Evolutionary conservation across 495 filamentous ascomycete species (phyloP), one percentile per base, ranked within the genome.

Genomic region (Penicillium mononematosum): DNA sequence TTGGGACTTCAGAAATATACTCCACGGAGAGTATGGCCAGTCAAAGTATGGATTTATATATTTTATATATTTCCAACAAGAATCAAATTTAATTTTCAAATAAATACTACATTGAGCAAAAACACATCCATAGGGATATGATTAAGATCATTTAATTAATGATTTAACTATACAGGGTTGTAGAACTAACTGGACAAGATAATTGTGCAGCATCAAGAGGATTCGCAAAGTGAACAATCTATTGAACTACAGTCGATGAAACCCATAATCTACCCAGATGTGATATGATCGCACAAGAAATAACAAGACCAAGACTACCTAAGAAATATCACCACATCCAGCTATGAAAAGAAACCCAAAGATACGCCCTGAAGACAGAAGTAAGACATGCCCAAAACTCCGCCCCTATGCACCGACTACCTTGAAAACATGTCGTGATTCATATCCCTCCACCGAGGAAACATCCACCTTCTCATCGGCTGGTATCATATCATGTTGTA

Each of bases 401-500:
- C 75, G 51, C 58, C 55, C 65, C 73, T 79, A 79, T 78, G 74
- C 74, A 62, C 70, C 69, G 61, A 76, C 69, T 68, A 74, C 69
- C 60, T 71, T 81, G 75, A 88, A 88, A 41, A 81, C 67, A 70
- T 87, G 86, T 65, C 89, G 77, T 68, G 84, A 88, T 51, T 76
- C 72, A 57, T 81, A 88, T 59, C 85, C 87, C 49, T 90, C 84
- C 22, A 82, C 79, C 34, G 81, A 58, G 58, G 61, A 65, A 12
- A 85, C 70, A 22, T 84, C 72, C 20, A 90, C 74, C n/a, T 81
- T 75, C 66, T 89, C 83, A 27, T 81, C 75, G 4, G 78, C 69
- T n/a, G 85, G 83, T 51, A 95, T 82, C 92, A 96, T 96, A 46
- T 89, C 82, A 65, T 98, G 92, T n/a, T 83, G 62, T 42, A 98